A percentile compares a stretch with the other conserved stretches of the same genome.
These are phyloP conservation scores for Ogataea zsoltii DNA, from an alignment of 805 yeast species.

Conservation along the genomic window DNA sequence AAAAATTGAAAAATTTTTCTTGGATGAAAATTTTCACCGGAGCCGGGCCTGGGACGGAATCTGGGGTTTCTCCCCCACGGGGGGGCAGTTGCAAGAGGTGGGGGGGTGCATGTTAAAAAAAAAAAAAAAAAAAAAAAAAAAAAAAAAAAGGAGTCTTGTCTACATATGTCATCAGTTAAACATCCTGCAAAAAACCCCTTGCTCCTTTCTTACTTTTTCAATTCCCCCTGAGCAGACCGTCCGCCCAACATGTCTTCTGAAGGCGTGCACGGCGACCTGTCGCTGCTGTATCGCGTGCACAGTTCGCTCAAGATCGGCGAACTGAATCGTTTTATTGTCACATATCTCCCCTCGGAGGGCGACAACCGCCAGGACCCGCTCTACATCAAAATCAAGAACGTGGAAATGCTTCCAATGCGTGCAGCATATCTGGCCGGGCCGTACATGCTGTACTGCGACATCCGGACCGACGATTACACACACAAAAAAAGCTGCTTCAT, in stretches of 20 bases:
- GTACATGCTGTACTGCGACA: conserved; percentile 78
- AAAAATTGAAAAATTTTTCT: not conserved
- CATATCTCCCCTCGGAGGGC: conserved; percentile 43
- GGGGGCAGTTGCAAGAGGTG: no score
- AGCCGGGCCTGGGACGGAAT: conserved; percentile 15
- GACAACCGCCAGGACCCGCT: conserved; percentile 24
- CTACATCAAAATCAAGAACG: conserved; percentile 66
- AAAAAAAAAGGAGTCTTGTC: no score
- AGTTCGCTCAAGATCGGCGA: conserved; percentile 58
- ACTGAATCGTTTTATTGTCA: conserved; percentile 53
- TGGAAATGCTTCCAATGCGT: conserved; percentile 68
- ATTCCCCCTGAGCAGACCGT: not conserved
- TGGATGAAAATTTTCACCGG: not conserved
- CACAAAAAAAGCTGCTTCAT: conserved; percentile 54
- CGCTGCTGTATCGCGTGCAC: conserved; percentile 26
- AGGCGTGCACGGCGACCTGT: conserved; percentile 1
- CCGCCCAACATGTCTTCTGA: not conserved
- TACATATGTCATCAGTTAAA: no score
- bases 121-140: no score
- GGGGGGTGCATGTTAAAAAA: no score
- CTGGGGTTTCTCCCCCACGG: conserved; percentile 5
- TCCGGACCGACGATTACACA: conserved; percentile 65
- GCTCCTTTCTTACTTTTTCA: not conserved
- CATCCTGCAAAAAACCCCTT: no score
- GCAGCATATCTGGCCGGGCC: conserved; percentile 93